phyloP scores from a whole-genome alignment of 169 alveolate genomes.

The Cryptosporidium muris region DNA sequence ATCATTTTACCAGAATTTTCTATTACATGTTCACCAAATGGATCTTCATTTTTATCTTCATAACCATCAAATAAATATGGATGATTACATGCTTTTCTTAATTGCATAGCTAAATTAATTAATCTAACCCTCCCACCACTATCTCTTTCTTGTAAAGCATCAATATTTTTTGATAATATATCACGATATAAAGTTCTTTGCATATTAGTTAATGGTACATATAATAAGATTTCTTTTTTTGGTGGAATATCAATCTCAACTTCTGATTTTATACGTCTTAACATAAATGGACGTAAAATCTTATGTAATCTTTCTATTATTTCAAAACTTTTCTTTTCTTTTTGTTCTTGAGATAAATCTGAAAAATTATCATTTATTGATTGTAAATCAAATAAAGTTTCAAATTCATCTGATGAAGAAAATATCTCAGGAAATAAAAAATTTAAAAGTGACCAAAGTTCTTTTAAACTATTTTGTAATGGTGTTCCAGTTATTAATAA shows the following conservation, averaged over 20 bases:
- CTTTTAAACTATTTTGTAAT: slow-evolving; percentile 96
- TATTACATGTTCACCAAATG: slow-evolving; percentile 91
- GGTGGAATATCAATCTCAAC: slow-evolving; percentile 96
- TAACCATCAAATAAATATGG: slow-evolving; percentile 92
- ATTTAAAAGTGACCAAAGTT: slow-evolving; percentile 97
- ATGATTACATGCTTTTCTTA: slow-evolving; percentile 97
- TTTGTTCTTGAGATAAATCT: slow-evolving; percentile 77
- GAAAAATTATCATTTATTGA: not conserved
- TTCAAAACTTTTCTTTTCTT: slow-evolving; percentile 73
- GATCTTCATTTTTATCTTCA: slow-evolving; percentile 87
- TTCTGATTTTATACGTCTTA: slow-evolving; percentile 96
- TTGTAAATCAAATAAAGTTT: slow-evolving; percentile 89
- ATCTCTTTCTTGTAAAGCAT: slow-evolving; percentile 74
- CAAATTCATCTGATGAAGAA: slow-evolving; percentile 95
- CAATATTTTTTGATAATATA: slow-evolving; percentile 83
- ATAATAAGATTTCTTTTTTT: slow-evolving; percentile 88
- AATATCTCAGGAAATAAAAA: slow-evolving; percentile 96
- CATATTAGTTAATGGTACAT: slow-evolving; percentile 92
- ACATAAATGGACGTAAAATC: slow-evolving; percentile 96
- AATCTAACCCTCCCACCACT: slow-evolving; percentile 89
- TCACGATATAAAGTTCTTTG: slow-evolving; percentile 92
- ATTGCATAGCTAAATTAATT: slow-evolving; percentile 96
- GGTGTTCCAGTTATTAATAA: slow-evolving; percentile 99
- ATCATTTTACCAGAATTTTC: slow-evolving; percentile 90
- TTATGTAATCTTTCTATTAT: slow-evolving; percentile 92